Percentiles rank a stretch among this genome's conserved stretches.
Evolutionary conservation across 441 rosid genomes (phyloP).

Genomic region (Euphorbia schlechtendalii): DNA sequence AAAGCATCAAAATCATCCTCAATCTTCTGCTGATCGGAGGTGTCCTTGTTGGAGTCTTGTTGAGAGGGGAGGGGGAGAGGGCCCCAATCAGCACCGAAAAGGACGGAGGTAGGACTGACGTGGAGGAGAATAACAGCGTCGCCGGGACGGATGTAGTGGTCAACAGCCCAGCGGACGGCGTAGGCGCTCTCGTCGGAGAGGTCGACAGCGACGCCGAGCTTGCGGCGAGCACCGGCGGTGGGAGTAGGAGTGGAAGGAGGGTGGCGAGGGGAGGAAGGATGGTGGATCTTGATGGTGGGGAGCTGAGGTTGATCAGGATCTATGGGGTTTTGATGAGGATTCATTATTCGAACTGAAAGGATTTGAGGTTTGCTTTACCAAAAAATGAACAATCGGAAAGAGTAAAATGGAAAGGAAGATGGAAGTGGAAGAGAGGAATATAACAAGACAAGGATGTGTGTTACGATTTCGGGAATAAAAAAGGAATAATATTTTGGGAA

Average conservation of each 20-base stretch:
- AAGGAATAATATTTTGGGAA: too few relatives aligned
- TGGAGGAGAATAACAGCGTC: slow-evolving; percentile 69
- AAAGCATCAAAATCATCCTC: slow-evolving; percentile 68
- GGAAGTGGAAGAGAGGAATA: background rate
- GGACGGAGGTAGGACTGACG: slow-evolving; percentile 67
- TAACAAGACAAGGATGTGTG: background rate
- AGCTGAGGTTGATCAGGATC: slow-evolving; percentile 69
- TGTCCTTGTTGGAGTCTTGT: background rate
- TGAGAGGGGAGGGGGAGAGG: too few relatives aligned
- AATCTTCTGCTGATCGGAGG: slow-evolving; percentile 37
- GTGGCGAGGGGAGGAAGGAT: slow-evolving; percentile 7
- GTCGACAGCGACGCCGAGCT: slow-evolving; percentile 77
- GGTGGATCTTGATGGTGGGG: slow-evolving; percentile 48
- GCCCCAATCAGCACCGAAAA: slow-evolving; percentile 79
- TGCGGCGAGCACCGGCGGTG: slow-evolving; percentile 40
- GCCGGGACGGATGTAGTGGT: slow-evolving; percentile 68
- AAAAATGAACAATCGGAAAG: background rate
- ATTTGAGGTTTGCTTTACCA: too few relatives aligned
- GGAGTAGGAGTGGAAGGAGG: slow-evolving; percentile 18
- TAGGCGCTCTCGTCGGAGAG: slow-evolving; percentile 72
- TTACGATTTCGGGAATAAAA: background rate
- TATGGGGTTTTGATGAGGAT: slow-evolving; percentile 29
- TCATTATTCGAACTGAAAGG: slow-evolving; percentile 25
- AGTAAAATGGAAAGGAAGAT: background rate
- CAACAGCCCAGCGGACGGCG: slow-evolving; percentile 70